Evolutionary conservation across 2,329 filamentous ascomycete species (phyloP).

Genomic region (Pestalotiopsis sp.): DNA sequence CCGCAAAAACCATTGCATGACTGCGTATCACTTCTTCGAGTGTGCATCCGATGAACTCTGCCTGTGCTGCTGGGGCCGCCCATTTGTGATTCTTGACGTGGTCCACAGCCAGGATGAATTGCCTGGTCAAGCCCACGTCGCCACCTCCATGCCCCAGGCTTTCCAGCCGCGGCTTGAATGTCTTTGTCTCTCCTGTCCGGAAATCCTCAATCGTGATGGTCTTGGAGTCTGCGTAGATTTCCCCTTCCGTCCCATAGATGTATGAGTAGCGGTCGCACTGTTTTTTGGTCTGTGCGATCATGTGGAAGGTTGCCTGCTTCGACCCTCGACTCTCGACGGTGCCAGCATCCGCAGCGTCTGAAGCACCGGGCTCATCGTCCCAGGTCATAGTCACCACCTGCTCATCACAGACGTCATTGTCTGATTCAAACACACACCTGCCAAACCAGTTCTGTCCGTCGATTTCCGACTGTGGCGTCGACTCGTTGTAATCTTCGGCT

Average conservation of each 20-base stretch:
- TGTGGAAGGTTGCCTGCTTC: conserved; percentile 90
- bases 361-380: conserved; percentile 67
- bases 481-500: conserved; percentile 55
- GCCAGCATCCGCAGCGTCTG: conserved; percentile 19
- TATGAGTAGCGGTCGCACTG: conserved; percentile 85
- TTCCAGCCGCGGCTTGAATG: conserved; percentile 63
- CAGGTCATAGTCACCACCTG: conserved; percentile 87
- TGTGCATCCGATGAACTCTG: conserved; percentile 76
- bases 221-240: conserved; percentile 82
- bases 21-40: conserved; percentile 87
- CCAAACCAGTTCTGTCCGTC: conserved; percentile 77
- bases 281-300: conserved; percentile 87
- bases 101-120: conserved; percentile 83
- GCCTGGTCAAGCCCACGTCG: conserved; percentile 76
- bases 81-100: conserved; percentile 73
- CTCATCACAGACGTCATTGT: conserved; percentile 94
- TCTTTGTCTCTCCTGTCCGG: conserved; percentile 54
- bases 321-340: conserved; percentile 55
- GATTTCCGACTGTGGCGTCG: conserved; percentile 49
- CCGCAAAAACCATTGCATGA: conserved; percentile 92
- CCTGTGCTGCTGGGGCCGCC: conserved; percentile 72
- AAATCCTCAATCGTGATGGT: conserved; percentile 80
- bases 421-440: conserved; percentile 90
- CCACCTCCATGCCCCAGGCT: conserved; percentile 72
- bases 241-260: conserved; percentile 84